Percentiles rank a stretch among this genome's conserved stretches.
Evolutionary conservation across 2,329 filamentous ascomycete genomes (phyloP).

Genomic region (Aspergillus persii): DNA sequence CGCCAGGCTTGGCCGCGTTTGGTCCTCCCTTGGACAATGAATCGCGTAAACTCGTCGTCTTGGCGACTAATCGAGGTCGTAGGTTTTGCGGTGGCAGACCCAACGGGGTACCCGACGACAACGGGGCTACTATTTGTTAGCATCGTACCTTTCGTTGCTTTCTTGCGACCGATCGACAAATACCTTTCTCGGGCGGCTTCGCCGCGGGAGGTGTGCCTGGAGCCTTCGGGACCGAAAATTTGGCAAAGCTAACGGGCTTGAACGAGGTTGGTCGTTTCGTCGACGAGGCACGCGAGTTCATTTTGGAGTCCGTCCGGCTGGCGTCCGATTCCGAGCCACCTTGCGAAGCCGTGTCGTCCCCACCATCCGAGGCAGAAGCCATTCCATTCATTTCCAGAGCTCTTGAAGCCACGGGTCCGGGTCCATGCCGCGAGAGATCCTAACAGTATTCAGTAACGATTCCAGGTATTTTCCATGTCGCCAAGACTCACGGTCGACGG

Average conservation of each 20-base stretch:
- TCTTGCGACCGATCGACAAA: slow-evolving; percentile 8
- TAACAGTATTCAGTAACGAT: slow-evolving; percentile 21
- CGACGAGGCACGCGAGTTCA: slow-evolving; percentile 47
- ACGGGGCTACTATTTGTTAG: slow-evolving; percentile 27
- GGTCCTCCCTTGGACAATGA: slow-evolving; percentile 50
- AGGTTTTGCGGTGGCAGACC: slow-evolving; percentile 45
- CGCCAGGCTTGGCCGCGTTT: slow-evolving; percentile 45
- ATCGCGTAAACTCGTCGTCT: slow-evolving; percentile 56
- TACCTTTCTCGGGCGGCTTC: slow-evolving; percentile 57
- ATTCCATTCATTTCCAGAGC: slow-evolving; percentile 42
- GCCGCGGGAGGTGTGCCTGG: slow-evolving; percentile 51
- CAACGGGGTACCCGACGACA: slow-evolving; percentile 38
- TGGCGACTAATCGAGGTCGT: slow-evolving; percentile 62
- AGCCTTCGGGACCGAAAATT: slow-evolving; percentile 64
- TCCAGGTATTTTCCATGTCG: slow-evolving; percentile 10
- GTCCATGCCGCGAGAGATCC: slow-evolving; percentile 31
- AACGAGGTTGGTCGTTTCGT: slow-evolving; percentile 62
- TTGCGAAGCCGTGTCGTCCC: slow-evolving; percentile 39
- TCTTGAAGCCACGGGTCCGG: slow-evolving; percentile 33
- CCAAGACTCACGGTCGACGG: slow-evolving; percentile 31
- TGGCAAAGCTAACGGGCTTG: slow-evolving; percentile 66
- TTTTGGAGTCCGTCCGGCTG: slow-evolving; percentile 53
- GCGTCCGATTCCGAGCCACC: slow-evolving; percentile 64
- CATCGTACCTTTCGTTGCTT: neutral
- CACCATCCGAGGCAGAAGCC: slow-evolving; percentile 34